These are phyloP conservation scores for Hirsutella thompsonii DNA, from an alignment of 2,329 filamentous ascomycete genomes.

Conservation along the genomic window DNA sequence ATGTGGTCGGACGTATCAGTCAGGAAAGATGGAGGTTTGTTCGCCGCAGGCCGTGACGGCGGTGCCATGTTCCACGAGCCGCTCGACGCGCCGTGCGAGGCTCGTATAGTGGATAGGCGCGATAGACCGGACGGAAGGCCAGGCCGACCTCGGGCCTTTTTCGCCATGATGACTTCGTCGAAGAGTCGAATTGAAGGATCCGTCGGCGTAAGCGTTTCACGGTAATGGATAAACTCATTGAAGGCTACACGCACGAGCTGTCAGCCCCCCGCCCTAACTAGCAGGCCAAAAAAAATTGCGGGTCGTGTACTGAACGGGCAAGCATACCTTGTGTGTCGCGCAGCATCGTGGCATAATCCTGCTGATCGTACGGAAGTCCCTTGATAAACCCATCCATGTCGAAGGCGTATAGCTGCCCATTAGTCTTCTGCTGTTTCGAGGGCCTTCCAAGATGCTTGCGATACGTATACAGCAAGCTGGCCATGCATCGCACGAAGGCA, in stretches of 20 bases:
- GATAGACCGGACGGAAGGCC: constrained; percentile 53
- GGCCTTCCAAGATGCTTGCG: constrained; percentile 49
- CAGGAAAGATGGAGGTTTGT: constrained; percentile 46
- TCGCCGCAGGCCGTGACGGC: constrained; percentile 17
- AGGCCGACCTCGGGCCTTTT: constrained; percentile 53
- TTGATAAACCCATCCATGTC: constrained; percentile 53
- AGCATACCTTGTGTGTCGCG: constrained; percentile 51
- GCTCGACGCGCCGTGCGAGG: constrained; percentile 36
- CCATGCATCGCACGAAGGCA: constrained; percentile 51
- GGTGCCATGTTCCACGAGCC: constrained; percentile 23
- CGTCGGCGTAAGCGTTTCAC: constrained; percentile 51
- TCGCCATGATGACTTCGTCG: constrained; percentile 73
- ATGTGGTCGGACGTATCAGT: constrained; percentile 65
- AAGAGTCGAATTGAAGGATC: constrained; percentile 62
- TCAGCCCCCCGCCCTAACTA: too few relatives aligned
- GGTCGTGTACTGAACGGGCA: neutral
- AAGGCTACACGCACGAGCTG: constrained; percentile 27
- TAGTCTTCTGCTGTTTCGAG: constrained; percentile 45
- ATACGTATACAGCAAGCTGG: constrained; percentile 55
- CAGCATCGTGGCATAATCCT: constrained; percentile 51
- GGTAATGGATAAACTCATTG: constrained; percentile 76
- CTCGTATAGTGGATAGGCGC: constrained; percentile 45
- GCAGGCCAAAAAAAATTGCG: too few relatives aligned
- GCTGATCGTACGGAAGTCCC: constrained; percentile 52
- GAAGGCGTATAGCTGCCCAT: constrained; percentile 48